These are phyloP conservation scores for Claviceps lovelessii DNA, from an alignment of 2,329 filamentous ascomycete genomes.

Conservation along the genomic window DNA sequence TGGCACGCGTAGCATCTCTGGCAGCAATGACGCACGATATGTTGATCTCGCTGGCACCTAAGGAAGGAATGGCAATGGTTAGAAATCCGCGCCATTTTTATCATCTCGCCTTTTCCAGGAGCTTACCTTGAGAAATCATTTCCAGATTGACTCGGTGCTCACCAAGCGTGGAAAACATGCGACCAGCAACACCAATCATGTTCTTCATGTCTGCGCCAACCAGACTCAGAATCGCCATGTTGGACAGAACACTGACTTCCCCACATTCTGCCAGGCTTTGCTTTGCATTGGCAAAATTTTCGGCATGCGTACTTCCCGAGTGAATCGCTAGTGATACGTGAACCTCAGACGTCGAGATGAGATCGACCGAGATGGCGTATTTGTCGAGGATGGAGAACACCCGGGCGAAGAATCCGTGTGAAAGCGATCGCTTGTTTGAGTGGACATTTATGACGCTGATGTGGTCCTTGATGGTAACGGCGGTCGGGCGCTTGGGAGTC, in stretches of 20 bases:
- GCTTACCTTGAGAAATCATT: slow-evolving; percentile 93
- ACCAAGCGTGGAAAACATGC: slow-evolving; percentile 88
- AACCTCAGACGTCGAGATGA: slow-evolving; percentile 92
- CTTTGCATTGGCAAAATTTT: slow-evolving; percentile 52
- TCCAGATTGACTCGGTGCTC: slow-evolving; percentile 94
- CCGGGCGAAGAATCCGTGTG: slow-evolving; percentile 87
- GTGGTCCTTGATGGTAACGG: slow-evolving; percentile 93
- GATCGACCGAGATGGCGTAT: slow-evolving; percentile 77
- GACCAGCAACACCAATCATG: slow-evolving; percentile 85
- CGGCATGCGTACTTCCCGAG: slow-evolving; percentile 50
- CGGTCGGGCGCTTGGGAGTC: slow-evolving; percentile 62
- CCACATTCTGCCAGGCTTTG: slow-evolving; percentile 66
- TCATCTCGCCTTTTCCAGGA: background rate
- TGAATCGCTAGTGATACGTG: slow-evolving; percentile 97
- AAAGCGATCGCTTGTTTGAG: slow-evolving; percentile 90
- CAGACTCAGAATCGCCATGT: slow-evolving; percentile 91
- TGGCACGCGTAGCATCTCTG: slow-evolving; percentile 75
- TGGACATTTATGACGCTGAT: slow-evolving; percentile 97
- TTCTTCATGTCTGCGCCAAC: slow-evolving; percentile 96
- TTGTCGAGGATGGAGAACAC: slow-evolving; percentile 86
- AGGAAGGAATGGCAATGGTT: background rate
- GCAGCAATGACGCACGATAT: slow-evolving; percentile 96
- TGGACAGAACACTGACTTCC: slow-evolving; percentile 74
- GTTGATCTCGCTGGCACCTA: slow-evolving; percentile 96
- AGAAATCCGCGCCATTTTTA: background rate